These are phyloP conservation scores for Sedum album DNA, from an alignment of 164 flowering plant species.

Conservation along the genomic window DNA sequence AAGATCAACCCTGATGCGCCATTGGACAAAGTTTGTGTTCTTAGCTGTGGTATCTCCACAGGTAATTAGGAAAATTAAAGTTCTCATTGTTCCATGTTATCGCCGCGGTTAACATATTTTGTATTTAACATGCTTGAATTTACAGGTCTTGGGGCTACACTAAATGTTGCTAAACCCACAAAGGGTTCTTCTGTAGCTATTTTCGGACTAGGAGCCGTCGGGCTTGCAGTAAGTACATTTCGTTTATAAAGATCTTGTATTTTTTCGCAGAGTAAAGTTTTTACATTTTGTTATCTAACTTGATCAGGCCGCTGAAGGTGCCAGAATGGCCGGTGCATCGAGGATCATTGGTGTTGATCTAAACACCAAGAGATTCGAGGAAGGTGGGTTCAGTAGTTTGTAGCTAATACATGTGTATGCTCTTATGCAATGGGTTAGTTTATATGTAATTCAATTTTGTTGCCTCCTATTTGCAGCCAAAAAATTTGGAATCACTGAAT, in stretches of 20 bases:
- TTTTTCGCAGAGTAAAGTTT: too few relatives aligned
- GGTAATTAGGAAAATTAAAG: slow-evolving; percentile 16
- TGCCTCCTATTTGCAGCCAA: slow-evolving; percentile 27
- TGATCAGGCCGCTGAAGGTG: slow-evolving; percentile 69
- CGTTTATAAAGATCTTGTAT: neutral
- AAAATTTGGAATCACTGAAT: slow-evolving; percentile 54
- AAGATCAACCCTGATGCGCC: slow-evolving; percentile 78
- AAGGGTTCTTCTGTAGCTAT: slow-evolving; percentile 56
- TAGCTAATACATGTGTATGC: neutral
- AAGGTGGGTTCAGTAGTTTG: slow-evolving; percentile 25
- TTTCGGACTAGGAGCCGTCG: too few relatives aligned
- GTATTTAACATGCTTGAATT: neutral
- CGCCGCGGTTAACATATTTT: too few relatives aligned
- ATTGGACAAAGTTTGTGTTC: slow-evolving; percentile 62
- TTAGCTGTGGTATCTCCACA: slow-evolving; percentile 74
- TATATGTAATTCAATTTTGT: neutral
- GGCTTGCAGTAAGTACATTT: slow-evolving; percentile 51
- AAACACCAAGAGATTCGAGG: slow-evolving; percentile 43
- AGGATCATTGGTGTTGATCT: slow-evolving; percentile 80
- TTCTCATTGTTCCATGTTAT: neutral
- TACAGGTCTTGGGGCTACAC: slow-evolving; percentile 65
- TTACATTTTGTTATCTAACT: too few relatives aligned
- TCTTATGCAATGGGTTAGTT: neutral
- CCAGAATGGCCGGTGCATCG: slow-evolving; percentile 65
- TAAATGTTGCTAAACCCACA: slow-evolving; percentile 73